A percentile compares a stretch with the other conserved stretches of the same genome.
phyloP scores from a whole-genome alignment of 2,329 filamentous ascomycete species.

The Elsinoe arachidis region DNA sequence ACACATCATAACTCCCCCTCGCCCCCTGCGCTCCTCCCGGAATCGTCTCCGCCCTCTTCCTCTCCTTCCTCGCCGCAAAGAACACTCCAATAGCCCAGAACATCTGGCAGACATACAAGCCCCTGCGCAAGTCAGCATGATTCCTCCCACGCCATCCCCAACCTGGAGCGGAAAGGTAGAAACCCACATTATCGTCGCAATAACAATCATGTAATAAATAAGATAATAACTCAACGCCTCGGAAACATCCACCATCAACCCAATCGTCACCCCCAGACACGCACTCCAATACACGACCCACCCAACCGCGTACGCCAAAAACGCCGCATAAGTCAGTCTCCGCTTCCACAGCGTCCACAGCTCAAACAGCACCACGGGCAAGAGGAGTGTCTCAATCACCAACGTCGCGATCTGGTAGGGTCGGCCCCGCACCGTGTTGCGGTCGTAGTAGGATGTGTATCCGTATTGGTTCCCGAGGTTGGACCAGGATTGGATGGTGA shows the following conservation, averaged over 20 bases:
- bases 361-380: not conserved
- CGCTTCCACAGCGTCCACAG: not conserved
- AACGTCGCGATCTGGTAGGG: not conserved
- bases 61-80: not conserved
- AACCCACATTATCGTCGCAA: not conserved
- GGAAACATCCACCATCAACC: not conserved
- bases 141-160: not conserved
- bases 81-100: not conserved
- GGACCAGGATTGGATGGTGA: not conserved
- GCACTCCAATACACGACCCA: not conserved
- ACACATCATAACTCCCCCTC: slow-evolving; percentile 1
- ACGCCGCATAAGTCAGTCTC: not conserved
- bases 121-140: not conserved
- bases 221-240: not conserved
- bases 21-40: not conserved
- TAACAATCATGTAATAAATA: not conserved
- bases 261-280: not conserved
- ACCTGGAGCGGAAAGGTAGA: not conserved
- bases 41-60: not conserved
- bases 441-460: not conserved
- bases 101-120: not conserved
- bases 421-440: not conserved
- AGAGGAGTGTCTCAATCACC: not conserved
- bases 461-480: not conserved
- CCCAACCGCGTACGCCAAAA: not conserved